Evolutionary conservation across 371 early-diverging fungal species (phyloP), one percentile per base, ranked within the genome.

Genomic region (Apophysomyces sp.): DNA sequence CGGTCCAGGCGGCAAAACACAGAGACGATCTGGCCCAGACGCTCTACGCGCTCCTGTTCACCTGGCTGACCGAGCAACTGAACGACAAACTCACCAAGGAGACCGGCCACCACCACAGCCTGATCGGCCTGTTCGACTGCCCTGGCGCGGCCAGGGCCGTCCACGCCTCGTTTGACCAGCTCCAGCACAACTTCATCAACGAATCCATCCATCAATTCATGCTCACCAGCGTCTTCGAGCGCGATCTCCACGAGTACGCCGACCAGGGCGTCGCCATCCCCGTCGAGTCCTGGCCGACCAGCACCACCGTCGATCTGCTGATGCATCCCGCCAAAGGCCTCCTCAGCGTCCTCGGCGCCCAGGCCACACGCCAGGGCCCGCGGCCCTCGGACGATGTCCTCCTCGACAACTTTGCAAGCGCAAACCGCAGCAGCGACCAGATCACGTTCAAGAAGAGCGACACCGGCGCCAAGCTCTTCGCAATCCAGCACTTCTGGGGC

Each of bases 41-140:
- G 5, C 82, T 97, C 13, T 96, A 95, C 70, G 83, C 83, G 16
- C 80, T 94, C 6, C 67, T 95, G 18, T 89, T 94, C 68, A 81
- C 86, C 18, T 96, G 95, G 91, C 62, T 97, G 24, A 81, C 93
- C 13, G 96, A 94, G 66, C 89, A 90, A 62, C 82, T 94, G 66
- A 96, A 96, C 74, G 69, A 78, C 5, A 85, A 87, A 12, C 74
- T 95, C 30, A 74, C 83, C 56, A 78, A 77, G n/a, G 81, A 85
- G 4, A 68, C 83, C 8, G 49, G 29, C 13, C 27, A 44, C 21
- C 49, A 44, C 24, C 78, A 83, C 41, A 86, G 91, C 65, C 84
- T 89, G 56, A 81, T 93, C 29, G 85, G 86, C 5, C 63, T 92
- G 5, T 65, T 91, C 51, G 91, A 92, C 60, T 74, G 85, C 55